Base-by-base conservation (phyloP, 2,329 filamentous ascomycete genomes). In the Botrytis paeoniae region DNA sequence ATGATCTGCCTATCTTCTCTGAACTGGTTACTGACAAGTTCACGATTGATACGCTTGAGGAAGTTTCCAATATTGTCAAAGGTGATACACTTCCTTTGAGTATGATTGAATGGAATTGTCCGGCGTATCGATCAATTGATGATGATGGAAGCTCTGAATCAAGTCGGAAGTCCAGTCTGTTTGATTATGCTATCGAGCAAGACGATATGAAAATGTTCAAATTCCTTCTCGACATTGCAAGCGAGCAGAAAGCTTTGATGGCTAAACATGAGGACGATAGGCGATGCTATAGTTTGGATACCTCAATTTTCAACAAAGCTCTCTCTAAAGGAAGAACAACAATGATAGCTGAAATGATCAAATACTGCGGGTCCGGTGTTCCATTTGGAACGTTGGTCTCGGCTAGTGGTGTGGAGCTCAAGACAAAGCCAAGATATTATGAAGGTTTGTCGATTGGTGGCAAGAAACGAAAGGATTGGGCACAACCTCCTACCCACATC, bases 391-490 rank as follows among this genome's bases (percentile, higher is more conserved):
- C 88, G 29, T 82, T 96, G 9, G 87, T 92, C 61, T 87, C 90
- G 81, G 87, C 87, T 73, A 91, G 86, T 72, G 92, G 92, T 4
- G 81, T 91, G 1, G 86, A 91, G 77, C 80, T 90, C 66, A 85
- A 88, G 70, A 84, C 88, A 75, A 92, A 91, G 80, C 89, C 92
- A 1, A 86, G 87, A 29, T 93, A 89, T 80, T 97, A 97, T 79
- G 91, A 93, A 81, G 93, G 93, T 0, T 81, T 95, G 43, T 91
- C 89, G 1, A 91, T 97, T 1, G 90, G 92, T 75, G 93, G 93
- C 3, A 89, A 89, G 81, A 95, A 95, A 81, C 85, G 89, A 66
- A 84, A 85, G 48, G 93, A 95, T 77, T 97, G 93, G 93, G 92
- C 92, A 1, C 86, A 85, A 35, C 88, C 88, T 57, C 89, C 90